These are phyloP conservation scores for Umbelopsis sp. DNA, from an alignment of 192 early-diverging fungal species.

Conservation along the genomic window DNA sequence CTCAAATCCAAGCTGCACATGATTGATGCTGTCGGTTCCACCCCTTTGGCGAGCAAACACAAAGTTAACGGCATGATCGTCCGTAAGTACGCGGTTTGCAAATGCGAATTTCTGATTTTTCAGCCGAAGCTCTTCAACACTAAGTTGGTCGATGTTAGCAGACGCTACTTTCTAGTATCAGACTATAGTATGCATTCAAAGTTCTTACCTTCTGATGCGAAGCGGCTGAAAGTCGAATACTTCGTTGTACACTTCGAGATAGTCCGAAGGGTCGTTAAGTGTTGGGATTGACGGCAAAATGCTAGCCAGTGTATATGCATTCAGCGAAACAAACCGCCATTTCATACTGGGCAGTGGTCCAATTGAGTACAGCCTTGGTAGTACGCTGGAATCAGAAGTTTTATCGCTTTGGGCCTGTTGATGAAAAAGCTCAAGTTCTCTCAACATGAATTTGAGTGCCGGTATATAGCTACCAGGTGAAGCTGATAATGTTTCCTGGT, in stretches of 20 bases:
- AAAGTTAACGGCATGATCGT: conserved; percentile 6
- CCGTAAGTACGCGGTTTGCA: neutral
- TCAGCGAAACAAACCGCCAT: conserved; percentile 1
- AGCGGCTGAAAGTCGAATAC: conserved; percentile 7
- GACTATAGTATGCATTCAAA: too few species aligned
- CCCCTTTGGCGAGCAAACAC: neutral
- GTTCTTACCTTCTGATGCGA: conserved; percentile 4
- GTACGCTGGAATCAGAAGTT: too few species aligned
- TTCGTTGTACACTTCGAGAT: neutral
- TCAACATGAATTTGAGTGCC: neutral
- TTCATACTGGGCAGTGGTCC: too few species aligned
- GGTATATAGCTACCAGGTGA: conserved; percentile 1
- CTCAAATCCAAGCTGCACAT: conserved; percentile 3
- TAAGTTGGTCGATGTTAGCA: too few species aligned
- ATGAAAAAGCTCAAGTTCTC: neutral
- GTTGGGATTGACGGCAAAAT: neutral
- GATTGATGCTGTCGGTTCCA: neutral
- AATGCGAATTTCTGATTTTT: too few species aligned
- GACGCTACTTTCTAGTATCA: too few species aligned
- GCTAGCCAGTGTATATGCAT: neutral
- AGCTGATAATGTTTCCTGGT: too few species aligned
- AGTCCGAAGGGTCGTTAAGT: neutral
- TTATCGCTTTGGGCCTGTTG: too few species aligned
- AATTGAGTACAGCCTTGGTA: too few species aligned
- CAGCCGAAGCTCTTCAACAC: too few species aligned